Evolutionary conservation across 2,329 filamentous ascomycete genomes (phyloP), one percentile per base, ranked within the genome.

Genomic region (Delphinella strobiligena): DNA sequence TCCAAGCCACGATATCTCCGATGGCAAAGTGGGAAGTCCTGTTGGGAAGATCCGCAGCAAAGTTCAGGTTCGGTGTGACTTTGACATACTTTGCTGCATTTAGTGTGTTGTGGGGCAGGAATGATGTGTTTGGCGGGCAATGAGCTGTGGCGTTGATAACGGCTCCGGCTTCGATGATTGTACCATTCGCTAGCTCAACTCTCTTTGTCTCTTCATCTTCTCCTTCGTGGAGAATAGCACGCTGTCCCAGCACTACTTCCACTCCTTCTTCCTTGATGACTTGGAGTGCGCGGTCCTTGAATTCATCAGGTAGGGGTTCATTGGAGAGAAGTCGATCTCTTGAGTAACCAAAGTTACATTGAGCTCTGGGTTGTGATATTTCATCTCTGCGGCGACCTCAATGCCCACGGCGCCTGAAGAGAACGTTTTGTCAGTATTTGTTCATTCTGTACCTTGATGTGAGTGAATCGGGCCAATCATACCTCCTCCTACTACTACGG

Each of bases 371-470:
- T 79, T 69, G 17, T 77, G 63, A 34, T 73, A 57, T 59, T 87
- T 88, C 39, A 88, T 64, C 61, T 91, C 83, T 1, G 80, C 76
- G 0, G 84, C 82, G 70, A 89, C 86, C 56, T 89, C 83, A 40
- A 88, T 78, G 7, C 84, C 84, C 1, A 88, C 83, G 5, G 83
- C 84, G 36, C 81, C 71, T 74, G 11, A 19, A 29, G 22, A 12
- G 7, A 12, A 7, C 12, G 12, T 12, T 12, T 7, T 33, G 29
- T 16, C 19, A 29, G 24, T 10, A 27, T 40, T 22, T 34, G 32
- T 30, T n/a, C 5, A 8, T 24, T 31, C 19, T 12, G 16, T 2
- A 16, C 9, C n/a, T 14, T 14, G 31, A 3, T 12, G 5, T 17
- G 14, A n/a, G 12, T 12, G 8, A 24, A 11, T 29, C 31, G 10